Percentiles rank a stretch among this genome's conserved stretches.
phyloP scores from a whole-genome alignment of 2,329 filamentous ascomycete genomes.

The Arthroderma sp. region DNA sequence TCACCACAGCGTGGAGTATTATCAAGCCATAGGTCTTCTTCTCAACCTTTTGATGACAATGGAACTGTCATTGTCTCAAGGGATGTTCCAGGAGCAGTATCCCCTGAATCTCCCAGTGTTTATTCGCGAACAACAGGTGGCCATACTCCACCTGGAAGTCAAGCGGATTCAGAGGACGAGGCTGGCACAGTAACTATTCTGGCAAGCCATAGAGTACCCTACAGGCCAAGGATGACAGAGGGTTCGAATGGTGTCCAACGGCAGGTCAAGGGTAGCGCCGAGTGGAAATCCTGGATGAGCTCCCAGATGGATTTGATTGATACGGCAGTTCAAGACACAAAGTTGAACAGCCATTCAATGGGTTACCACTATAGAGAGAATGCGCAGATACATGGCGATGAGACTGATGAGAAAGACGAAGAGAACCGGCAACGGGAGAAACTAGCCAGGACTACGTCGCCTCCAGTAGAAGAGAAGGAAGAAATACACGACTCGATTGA shows the following conservation, averaged over 20 bases:
- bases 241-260: not conserved
- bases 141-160: constrained; percentile 10
- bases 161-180: constrained; percentile 7
- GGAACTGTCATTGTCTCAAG: constrained; percentile 9
- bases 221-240: constrained; percentile 3
- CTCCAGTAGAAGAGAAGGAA: too few relatives aligned
- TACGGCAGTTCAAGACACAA: not conserved
- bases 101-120: constrained; percentile 18
- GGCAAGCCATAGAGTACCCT: constrained; percentile 8
- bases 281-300: constrained; percentile 16
- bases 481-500: not conserved
- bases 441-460: too few relatives aligned
- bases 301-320: constrained; percentile 14
- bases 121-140: constrained; percentile 22
- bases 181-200: constrained; percentile 15
- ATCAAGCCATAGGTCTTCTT: too few relatives aligned
- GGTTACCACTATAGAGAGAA: constrained; percentile 17
- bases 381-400: constrained; percentile 14
- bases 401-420: not conserved
- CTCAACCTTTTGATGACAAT: constrained; percentile 7
- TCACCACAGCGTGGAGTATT: too few relatives aligned
- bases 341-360: not conserved
- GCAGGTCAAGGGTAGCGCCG: constrained; percentile 7
- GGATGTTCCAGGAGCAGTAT: not conserved
- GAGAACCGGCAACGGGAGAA: not conserved